Conservation (phyloP, 192 early-diverging fungal species). For the Coemansia sp. region DNA sequence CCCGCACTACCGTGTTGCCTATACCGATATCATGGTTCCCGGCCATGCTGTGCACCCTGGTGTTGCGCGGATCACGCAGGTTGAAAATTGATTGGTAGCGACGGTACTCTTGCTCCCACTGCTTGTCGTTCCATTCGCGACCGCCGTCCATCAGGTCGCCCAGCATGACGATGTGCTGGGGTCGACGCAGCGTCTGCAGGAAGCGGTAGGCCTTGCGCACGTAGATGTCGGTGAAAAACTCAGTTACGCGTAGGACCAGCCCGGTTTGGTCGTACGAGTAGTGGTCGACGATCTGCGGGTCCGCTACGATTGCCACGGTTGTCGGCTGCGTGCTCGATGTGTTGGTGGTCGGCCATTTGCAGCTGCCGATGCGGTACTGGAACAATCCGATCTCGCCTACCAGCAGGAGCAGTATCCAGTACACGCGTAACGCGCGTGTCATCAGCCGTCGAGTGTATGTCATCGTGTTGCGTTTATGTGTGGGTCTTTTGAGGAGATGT, state of each 20-base stretch:
- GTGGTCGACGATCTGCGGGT: slow-evolving; percentile 91
- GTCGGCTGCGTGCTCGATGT: background rate
- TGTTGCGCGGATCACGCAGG: slow-evolving; percentile 21
- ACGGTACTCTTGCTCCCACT: slow-evolving; percentile 56
- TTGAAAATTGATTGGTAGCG: slow-evolving; percentile 58
- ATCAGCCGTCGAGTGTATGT: background rate
- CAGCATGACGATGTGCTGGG: slow-evolving; percentile 67
- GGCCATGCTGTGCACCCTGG: slow-evolving; percentile 60
- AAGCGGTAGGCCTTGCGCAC: slow-evolving; percentile 75
- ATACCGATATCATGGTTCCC: slow-evolving; percentile 96
- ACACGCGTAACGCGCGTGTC: slow-evolving; percentile 18
- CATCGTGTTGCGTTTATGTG: too few species aligned
- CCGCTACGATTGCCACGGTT: slow-evolving; percentile 72
- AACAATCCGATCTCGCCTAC: slow-evolving; percentile 38
- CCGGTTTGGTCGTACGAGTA: slow-evolving; percentile 80
- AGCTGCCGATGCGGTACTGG: slow-evolving; percentile 24
- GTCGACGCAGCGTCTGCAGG: slow-evolving; percentile 56
- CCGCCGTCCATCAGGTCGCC: slow-evolving; percentile 89
- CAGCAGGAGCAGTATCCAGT: slow-evolving; percentile 27
- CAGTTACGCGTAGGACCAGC: slow-evolving; percentile 55
- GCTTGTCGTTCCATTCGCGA: slow-evolving; percentile 56
- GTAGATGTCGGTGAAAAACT: slow-evolving; percentile 86
- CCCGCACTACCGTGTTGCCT: slow-evolving; percentile 54
- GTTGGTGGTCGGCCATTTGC: slow-evolving; percentile 26
- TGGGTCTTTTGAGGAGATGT: too few species aligned